Conservation (phyloP, 2,329 filamentous ascomycete genomes). For the Elsinoe batatas region DNA sequence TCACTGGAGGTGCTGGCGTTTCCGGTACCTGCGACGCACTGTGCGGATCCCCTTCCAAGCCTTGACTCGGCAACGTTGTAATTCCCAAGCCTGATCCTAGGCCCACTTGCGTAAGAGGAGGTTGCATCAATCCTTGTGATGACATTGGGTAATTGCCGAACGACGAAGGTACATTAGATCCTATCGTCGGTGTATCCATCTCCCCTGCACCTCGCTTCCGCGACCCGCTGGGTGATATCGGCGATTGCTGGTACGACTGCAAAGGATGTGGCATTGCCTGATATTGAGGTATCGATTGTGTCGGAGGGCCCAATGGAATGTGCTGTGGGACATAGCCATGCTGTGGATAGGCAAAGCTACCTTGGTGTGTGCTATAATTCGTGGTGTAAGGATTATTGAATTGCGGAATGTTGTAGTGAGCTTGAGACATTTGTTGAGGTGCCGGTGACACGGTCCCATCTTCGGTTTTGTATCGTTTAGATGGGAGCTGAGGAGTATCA, state of each 20-base stretch:
- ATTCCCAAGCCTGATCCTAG: conserved; percentile 6
- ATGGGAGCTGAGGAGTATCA: conserved; percentile 12
- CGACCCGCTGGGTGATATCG: not conserved
- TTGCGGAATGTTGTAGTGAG: not conserved
- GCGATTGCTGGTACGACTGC: conserved; percentile 6
- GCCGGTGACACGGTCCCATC: conserved; percentile 10
- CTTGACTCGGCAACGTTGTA: not conserved
- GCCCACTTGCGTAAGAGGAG: not conserved
- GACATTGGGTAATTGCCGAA: conserved; percentile 4
- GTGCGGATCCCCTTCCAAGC: not conserved
- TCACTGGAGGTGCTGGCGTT: conserved; percentile 36
- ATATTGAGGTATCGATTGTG: conserved; percentile 1
- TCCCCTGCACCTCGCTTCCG: conserved; percentile 9
- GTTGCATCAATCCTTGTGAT: conserved; percentile 5
- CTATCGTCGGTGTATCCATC: conserved; percentile 10
- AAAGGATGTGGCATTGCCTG: conserved; percentile 2
- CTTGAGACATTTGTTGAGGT: conserved; percentile 9
- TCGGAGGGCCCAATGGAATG: conserved; percentile 1
- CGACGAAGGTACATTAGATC: conserved; percentile 1
- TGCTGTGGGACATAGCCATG: conserved; percentile 9
- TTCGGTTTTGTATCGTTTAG: conserved; percentile 11
- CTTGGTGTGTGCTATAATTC: not conserved
- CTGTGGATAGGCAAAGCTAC: not conserved
- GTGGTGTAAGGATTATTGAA: conserved; percentile 1
- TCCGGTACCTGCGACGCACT: not conserved